Conservation (phyloP, 257 asterid species). For the Solanum appendiculatum region DNA sequence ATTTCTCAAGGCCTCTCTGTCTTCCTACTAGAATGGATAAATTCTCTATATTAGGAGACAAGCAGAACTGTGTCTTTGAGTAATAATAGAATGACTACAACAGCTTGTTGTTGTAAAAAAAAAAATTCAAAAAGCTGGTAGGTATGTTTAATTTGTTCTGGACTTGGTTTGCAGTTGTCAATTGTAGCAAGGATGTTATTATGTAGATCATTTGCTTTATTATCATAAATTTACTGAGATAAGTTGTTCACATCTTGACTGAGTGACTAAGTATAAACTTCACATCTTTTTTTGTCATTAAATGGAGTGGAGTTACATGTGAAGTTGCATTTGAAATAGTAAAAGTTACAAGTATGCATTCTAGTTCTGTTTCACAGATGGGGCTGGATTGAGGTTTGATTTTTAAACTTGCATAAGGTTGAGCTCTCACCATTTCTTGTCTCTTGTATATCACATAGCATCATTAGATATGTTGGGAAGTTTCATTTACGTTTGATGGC, state of each 20-base stretch:
- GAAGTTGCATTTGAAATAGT: not conserved
- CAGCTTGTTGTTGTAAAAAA: constrained; percentile 46
- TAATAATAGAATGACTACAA: constrained; percentile 18
- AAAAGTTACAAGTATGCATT: not conserved
- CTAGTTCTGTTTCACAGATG: not conserved
- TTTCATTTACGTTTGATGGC: constrained; percentile 51
- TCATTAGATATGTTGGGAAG: not conserved
- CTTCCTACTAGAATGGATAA: constrained; percentile 37
- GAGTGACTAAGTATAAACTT: not conserved
- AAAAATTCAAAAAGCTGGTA: not conserved
- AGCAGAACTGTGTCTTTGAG: constrained; percentile 16
- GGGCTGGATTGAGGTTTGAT: not conserved
- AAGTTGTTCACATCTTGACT: not conserved
- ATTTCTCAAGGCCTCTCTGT: constrained; percentile 27
- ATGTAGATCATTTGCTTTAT: not conserved
- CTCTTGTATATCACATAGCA: not conserved
- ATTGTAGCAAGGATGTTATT: constrained; percentile 20
- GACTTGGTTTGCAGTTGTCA: not conserved
- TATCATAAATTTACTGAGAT: not conserved
- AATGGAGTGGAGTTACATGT: not conserved
- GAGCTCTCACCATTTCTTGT: not conserved
- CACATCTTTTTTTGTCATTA: not conserved
- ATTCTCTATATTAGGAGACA: constrained; percentile 22
- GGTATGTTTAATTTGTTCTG: not conserved
- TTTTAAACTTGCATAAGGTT: not conserved